Base-by-base conservation (phyloP, 805 yeast species). In the Pichia nanzhaoensis region DNA sequence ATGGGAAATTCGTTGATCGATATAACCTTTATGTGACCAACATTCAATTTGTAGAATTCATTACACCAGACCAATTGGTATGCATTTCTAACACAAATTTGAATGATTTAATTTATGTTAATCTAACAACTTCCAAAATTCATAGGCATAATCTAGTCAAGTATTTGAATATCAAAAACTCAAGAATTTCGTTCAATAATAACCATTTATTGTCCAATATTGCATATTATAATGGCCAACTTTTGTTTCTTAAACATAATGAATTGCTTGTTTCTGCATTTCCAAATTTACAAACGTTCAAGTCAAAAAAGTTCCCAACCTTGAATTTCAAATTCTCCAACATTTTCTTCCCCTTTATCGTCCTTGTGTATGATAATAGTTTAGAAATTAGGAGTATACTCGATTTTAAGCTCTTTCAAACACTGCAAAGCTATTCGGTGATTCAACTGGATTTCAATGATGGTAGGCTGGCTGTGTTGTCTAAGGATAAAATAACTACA, bases 261-360 rank as follows among this genome's bases (percentile, higher is more conserved):
- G 52, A 54, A 36, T 43, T 58, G 7, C 50, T 62, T 17, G 55
- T 57, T 32, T 41, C 58, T 8, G 51, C 54, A 33, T 42, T 50
- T 3, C 41, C 52, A 3, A 33, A 31, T 12, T 30, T 45, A 28
- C 28, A 24, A 10, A 24, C 6, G 28, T 24, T 10, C 28, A 6
- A 24, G 10, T 24, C 28, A 24, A 24, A 7, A 24, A 24, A 24
- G 28, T 24, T 24, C 10, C 28, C 28, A 24, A 7, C 28, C 9
- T 24, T 24, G 10, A 24, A 38, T 52, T 71, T 9, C 50, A 54
- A 22, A 46, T 47, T 42, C 51, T 68, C 14, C 59, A 53, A 27
- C 66, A 56, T 48, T 58, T 61, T 34, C 59, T 66, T 68, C 41
- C 77, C 77, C 0, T 73, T 69, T 48, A 47, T 72, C 13, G 41